Percentiles rank a stretch among this genome's conserved stretches.
phyloP scores from a whole-genome alignment of 352 stramenopile genomes.

The Sclerospora graminicola region DNA sequence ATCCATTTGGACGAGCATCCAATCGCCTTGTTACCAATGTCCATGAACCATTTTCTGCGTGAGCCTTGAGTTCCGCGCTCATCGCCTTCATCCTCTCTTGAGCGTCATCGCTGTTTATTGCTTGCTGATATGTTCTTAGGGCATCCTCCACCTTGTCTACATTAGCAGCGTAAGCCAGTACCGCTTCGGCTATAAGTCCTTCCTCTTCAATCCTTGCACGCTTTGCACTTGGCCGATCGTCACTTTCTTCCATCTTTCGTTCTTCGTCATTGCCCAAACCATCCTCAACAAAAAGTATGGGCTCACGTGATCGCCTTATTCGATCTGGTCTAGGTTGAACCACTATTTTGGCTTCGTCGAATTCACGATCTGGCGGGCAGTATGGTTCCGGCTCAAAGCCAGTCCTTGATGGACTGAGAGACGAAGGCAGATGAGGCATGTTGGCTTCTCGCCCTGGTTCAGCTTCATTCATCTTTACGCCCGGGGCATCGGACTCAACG shows the following conservation, averaged over 20 bases:
- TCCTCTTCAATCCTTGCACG: constrained; percentile 3
- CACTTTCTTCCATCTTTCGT: not conserved
- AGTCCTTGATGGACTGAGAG: too few relatives aligned
- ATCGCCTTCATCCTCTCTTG: not conserved
- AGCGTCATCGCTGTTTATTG: not conserved
- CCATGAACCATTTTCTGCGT: constrained; percentile 1
- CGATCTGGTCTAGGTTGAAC: not conserved
- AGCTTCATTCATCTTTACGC: too few relatives aligned
- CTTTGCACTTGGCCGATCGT: not conserved
- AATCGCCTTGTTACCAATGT: not conserved
- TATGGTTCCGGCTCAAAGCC: not conserved
- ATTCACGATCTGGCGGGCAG: not conserved
- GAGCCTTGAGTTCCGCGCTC: not conserved
- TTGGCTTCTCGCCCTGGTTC: too few relatives aligned
- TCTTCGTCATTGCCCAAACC: not conserved
- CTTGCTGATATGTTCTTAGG: constrained; percentile 4
- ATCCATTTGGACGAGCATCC: not conserved
- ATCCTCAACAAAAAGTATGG: not conserved
- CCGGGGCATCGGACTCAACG: too few relatives aligned
- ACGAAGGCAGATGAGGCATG: too few relatives aligned
- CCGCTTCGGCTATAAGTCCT: constrained; percentile 1
- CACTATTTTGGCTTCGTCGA: not conserved
- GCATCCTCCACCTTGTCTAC: constrained; percentile 1
- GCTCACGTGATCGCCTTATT: not conserved
- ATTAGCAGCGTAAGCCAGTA: constrained; percentile 2